These are phyloP conservation scores for Knufia fluminis DNA, from an alignment of 2,329 filamentous ascomycete genomes.

Conservation along the genomic window DNA sequence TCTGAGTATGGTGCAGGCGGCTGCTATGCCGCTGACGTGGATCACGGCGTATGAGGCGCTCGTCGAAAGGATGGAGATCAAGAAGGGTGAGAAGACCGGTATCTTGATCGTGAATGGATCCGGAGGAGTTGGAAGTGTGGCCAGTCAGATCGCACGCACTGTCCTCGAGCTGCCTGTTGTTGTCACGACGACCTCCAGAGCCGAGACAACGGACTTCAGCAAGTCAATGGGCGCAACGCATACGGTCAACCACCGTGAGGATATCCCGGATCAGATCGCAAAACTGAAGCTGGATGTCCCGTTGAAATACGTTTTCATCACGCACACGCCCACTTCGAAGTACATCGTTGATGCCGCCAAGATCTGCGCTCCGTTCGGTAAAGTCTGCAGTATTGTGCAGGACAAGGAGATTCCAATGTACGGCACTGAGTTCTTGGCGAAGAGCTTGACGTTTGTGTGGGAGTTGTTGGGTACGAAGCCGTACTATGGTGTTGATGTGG, in stretches of 20 bases:
- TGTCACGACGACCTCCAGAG: constrained; percentile 35
- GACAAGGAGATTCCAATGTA: constrained; percentile 34
- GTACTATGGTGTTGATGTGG: constrained; percentile 32
- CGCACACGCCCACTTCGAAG: constrained; percentile 31
- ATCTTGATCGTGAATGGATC: constrained; percentile 40
- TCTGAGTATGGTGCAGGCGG: constrained; percentile 33
- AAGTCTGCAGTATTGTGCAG: constrained; percentile 40
- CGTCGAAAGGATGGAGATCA: constrained; percentile 35
- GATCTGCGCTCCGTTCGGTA: constrained; percentile 37
- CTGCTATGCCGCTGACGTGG: constrained; percentile 38
- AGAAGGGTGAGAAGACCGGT: constrained; percentile 29
- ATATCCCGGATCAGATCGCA: background rate
- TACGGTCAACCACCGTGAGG: constrained; percentile 6
- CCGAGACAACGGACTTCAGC: constrained; percentile 27
- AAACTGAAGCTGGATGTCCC: background rate
- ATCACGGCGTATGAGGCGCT: constrained; percentile 38
- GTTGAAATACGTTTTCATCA: constrained; percentile 35
- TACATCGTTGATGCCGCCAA: constrained; percentile 32
- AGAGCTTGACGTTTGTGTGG: constrained; percentile 37
- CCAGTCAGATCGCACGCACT: constrained; percentile 36
- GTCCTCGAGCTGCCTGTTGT: constrained; percentile 35
- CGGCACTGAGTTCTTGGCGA: constrained; percentile 39
- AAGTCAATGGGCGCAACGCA: constrained; percentile 10
- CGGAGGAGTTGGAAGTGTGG: constrained; percentile 38
- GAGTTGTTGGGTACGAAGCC: constrained; percentile 34